Evolutionary conservation across 345 rosid species (phyloP), one percentile per base, ranked within the genome.

Genomic region (Salix exigua): DNA sequence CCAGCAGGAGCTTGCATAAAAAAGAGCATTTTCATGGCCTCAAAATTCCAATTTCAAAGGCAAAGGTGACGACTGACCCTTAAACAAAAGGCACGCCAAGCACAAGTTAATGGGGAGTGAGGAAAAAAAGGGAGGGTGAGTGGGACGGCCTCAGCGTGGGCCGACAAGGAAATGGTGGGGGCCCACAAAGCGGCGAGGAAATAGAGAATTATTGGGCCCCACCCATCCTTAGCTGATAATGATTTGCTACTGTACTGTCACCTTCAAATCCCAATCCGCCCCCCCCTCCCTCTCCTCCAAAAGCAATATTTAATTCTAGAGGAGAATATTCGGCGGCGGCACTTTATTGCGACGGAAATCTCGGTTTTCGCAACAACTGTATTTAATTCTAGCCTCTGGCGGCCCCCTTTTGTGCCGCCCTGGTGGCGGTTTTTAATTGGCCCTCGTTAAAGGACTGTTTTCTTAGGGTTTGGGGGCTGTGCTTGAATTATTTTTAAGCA

Each of bases 281-380:
- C n/a, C n/a, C n/a, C n/a, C n/a, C n/a, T n/a, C 28, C 10, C 31
- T 40, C 2, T 7, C 62, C 26, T 63, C 31, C 7, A n/a, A 6
- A 13, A 30, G 14, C 37, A 21, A 7, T 61, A 46, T 37, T 28
- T 25, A 40, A 67, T 21, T 73, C 23, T 23, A 37, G 67, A 25
- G 23, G 21, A 71, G 82, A 88, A 85, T 83, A 80, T 88, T 82
- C 91, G 84, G 81, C 86, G 84, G 87, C 86, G 83, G 77, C 72
- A 33, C 73, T 77, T 74, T 73, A n/a, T 58, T 48, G 63, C 25
- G 64, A 73, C 82, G 79, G 81, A 76, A 73, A 81, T 83, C 80
- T 73, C 79, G 63, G 76, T 63, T 66, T 46, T 64, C 64, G 18
- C 70, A 21, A 9, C 13, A 21, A 0, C 26, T 55, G 1, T 55